These are phyloP conservation scores for Simplicillium aogashimaense DNA, from an alignment of 2,329 filamentous ascomycete species.

Conservation along the genomic window DNA sequence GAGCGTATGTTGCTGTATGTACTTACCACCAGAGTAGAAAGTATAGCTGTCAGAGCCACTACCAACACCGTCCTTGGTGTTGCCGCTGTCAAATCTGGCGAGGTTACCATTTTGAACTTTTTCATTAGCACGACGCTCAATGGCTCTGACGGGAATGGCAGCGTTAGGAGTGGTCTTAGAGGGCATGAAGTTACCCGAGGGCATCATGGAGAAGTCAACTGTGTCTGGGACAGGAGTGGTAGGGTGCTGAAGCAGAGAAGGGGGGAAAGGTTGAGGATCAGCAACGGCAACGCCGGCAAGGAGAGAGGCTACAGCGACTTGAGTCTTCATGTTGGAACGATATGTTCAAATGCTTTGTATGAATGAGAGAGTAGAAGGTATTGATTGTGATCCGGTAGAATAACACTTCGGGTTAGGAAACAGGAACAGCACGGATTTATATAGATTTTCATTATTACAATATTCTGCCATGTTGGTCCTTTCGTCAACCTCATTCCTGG, in stretches of 20 bases:
- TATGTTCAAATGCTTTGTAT: not conserved
- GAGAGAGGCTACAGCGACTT: conserved; percentile 2
- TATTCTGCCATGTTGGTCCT: not conserved
- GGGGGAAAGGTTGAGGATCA: not conserved
- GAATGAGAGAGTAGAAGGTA: not conserved
- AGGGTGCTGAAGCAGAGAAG: not conserved
- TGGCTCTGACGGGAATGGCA: not conserved
- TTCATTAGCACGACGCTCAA: conserved; percentile 4
- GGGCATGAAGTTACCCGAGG: not conserved
- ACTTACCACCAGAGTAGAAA: conserved; percentile 14
- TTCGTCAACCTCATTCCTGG: too few species aligned
- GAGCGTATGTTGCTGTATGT: too few species aligned
- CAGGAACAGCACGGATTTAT: not conserved
- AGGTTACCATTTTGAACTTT: conserved; percentile 5
- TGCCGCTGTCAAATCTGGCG: conserved; percentile 6
- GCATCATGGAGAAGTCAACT: not conserved
- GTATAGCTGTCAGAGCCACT: conserved; percentile 16
- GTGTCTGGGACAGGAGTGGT: not conserved
- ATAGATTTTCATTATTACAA: too few species aligned
- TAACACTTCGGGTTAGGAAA: not conserved
- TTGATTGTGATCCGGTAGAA: not conserved
- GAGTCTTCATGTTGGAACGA: conserved; percentile 2
- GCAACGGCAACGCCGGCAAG: conserved; percentile 3
- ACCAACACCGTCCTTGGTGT: conserved; percentile 9
- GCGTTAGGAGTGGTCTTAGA: not conserved